Evolutionary conservation across 768 basidiomycete species (phyloP), one percentile per base, ranked within the genome.

Genomic region (Dentipellis fragilis): DNA sequence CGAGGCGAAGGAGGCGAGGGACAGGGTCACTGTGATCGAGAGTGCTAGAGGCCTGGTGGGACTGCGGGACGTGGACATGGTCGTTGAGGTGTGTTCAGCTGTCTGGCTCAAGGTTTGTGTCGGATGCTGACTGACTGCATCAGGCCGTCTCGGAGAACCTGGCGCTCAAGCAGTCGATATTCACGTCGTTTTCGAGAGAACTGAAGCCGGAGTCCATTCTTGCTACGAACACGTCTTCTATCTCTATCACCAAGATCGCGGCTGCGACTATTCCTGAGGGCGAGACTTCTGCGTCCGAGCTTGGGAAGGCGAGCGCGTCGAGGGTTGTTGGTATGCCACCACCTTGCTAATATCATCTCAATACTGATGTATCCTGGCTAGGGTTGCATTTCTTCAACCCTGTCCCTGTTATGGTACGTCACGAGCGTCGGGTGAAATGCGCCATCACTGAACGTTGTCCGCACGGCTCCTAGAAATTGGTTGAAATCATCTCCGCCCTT

Each of bases 311-410:
- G 58, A 80, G 74, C 56, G 80, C 93, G 3, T 75, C 81, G 47
- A 78, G 92, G 48, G 91, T 93, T 40, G 89, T 96, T 51, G 93
- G 89, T 89, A 62, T 56, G 81, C 57, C 19, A 40, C 12, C 58
- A 38, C 66, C 52, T 29, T 51, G 55, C 39, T 55, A 17, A 19
- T 35, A 56, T 47, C 14, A 19, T 55, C 45, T 29, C 29, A 34
- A 52, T 49, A 6, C 29, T 45, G 38, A 21, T 6, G 8, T 5
- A 12, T 3, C 10, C 2, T 23, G 21, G 10, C 52, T 40, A 92
- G 90, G 85, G 11, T 73, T 95, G 42, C 93, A 95, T 67, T 96
- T 93, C 75, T 95, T 96, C 74, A 95, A 97, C 65, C 94, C 94
- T 4, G 94, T 96, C 4, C 94, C 94, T 2, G 89, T 95, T 35